Conservation (phyloP, 225 moss, liverwort and hornwort genomes). For the Ulota crispa region DNA sequence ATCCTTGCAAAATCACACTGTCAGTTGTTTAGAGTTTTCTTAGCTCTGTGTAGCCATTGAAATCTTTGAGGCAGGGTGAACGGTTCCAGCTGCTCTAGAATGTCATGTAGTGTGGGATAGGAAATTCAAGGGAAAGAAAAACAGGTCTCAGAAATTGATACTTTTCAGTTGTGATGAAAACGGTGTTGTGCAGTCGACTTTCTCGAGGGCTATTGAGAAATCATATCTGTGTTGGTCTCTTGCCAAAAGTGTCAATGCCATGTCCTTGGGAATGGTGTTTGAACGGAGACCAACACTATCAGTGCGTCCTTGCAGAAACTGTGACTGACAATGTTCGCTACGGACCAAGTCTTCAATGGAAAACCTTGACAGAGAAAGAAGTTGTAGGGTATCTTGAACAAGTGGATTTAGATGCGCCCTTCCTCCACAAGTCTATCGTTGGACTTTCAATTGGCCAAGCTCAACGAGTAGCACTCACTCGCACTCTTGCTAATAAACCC, state of each 20-base stretch:
- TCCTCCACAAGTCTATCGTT: conserved; percentile 48
- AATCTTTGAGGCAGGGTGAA: not conserved
- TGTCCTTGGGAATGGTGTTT: conserved; percentile 18
- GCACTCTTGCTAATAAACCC: conserved; percentile 70
- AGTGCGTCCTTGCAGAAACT: conserved; percentile 46
- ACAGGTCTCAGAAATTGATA: not conserved
- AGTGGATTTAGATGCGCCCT: conserved; percentile 55
- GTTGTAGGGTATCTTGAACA: conserved; percentile 52
- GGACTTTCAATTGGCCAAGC: conserved; percentile 80
- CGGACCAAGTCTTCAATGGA: conserved; percentile 65
- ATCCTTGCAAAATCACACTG: not conserved
- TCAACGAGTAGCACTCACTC: conserved; percentile 77
- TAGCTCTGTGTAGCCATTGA: not conserved
- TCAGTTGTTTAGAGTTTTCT: not conserved
- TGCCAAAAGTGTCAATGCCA: not conserved
- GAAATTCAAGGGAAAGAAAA: not conserved
- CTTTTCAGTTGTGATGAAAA: not conserved
- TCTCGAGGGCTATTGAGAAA: conserved; percentile 63
- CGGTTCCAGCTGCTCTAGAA: not conserved
- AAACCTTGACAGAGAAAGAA: conserved; percentile 49
- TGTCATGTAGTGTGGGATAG: not conserved
- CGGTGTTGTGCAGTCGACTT: conserved; percentile 50
- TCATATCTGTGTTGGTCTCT: too few relatives aligned
- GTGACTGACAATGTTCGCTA: conserved; percentile 71
- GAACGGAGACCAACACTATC: not conserved